A percentile compares a stretch with the other conserved stretches of the same genome.
These are phyloP conservation scores for Myriosclerotinia curreyana DNA, from an alignment of 2,329 filamentous ascomycete species.

Conservation along the genomic window DNA sequence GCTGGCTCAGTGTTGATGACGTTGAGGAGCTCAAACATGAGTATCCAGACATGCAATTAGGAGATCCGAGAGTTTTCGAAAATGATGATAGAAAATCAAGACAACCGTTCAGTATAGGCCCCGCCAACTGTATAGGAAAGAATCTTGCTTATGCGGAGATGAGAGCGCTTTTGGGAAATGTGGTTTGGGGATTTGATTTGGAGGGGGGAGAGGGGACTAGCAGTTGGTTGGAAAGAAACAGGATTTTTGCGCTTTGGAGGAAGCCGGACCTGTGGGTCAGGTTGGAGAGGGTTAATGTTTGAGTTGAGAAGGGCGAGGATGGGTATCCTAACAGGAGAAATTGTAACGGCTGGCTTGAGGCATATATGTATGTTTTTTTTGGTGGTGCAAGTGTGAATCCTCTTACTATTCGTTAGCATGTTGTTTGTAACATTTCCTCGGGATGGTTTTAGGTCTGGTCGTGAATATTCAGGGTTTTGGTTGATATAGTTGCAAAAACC, in stretches of 20 bases:
- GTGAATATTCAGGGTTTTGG: no score
- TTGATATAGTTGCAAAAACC: no score
- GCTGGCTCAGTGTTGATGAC: slow-evolving; percentile 7
- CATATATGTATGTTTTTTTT: no score
- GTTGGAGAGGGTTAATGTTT: slow-evolving; percentile 16
- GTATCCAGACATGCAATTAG: not conserved
- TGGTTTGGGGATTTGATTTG: slow-evolving; percentile 19
- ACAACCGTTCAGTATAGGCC: slow-evolving; percentile 16
- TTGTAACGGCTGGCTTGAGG: no score
- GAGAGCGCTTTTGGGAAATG: slow-evolving; percentile 13
- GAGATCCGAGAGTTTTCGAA: not conserved
- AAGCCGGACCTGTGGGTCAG: slow-evolving; percentile 18
- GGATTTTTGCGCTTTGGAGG: slow-evolving; percentile 1
- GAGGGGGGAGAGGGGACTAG: not conserved
- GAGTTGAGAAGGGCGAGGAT: not conserved
- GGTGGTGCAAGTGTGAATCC: no score
- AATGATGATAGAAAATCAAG: slow-evolving; percentile 11
- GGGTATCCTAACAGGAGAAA: no score
- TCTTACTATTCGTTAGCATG: no score
- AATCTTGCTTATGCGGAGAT: slow-evolving; percentile 23
- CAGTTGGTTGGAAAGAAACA: slow-evolving; percentile 15
- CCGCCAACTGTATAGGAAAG: slow-evolving; percentile 19
- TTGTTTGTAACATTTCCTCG: no score
- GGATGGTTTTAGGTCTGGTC: no score
- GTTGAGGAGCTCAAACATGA: not conserved